A percentile compares a stretch with the other conserved stretches of the same genome.
Evolutionary conservation across 2,329 filamentous ascomycete genomes (phyloP).

Genomic region (Pseudonectria foliicola): DNA sequence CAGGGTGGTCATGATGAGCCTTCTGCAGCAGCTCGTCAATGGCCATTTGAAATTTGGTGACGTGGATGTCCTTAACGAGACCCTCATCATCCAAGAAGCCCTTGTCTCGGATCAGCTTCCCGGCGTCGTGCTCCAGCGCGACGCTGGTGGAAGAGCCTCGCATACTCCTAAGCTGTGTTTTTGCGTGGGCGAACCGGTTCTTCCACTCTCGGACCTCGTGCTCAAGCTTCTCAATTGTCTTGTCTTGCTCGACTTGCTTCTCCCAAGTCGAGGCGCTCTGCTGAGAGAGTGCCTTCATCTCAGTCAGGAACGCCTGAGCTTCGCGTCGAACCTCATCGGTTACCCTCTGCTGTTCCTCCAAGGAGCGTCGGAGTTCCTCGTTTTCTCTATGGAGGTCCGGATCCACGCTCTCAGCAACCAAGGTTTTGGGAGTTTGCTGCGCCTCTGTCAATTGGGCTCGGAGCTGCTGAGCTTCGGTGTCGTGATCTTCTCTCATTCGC

Average conservation of each 20-base stretch:
- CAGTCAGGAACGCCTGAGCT: slow-evolving; percentile 72
- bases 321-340: slow-evolving; percentile 83
- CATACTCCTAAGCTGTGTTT: slow-evolving; percentile 77
- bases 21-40: slow-evolving; percentile 83
- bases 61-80: slow-evolving; percentile 80
- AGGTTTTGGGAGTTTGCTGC: slow-evolving; percentile 25
- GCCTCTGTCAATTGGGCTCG: slow-evolving; percentile 55
- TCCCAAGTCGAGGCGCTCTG: slow-evolving; percentile 74
- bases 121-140: slow-evolving; percentile 61
- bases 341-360: slow-evolving; percentile 69
- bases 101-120: slow-evolving; percentile 56
- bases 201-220: slow-evolving; percentile 85
- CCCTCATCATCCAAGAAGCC: slow-evolving; percentile 66
- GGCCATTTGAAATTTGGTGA: slow-evolving; percentile 91
- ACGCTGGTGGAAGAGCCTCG: slow-evolving; percentile 75
- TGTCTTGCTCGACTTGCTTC: slow-evolving; percentile 70
- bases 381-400: slow-evolving; percentile 61
- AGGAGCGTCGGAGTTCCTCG: slow-evolving; percentile 54
- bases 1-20: slow-evolving; percentile 66
- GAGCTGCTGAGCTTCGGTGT: slow-evolving; percentile 54
- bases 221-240: slow-evolving; percentile 69
- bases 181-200: slow-evolving; percentile 77
- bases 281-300: slow-evolving; percentile 83
- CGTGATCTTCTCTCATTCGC: slow-evolving; percentile 61
- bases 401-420: slow-evolving; percentile 31